A percentile compares a stretch with the other conserved stretches of the same genome.
phyloP scores from a whole-genome alignment of 2,329 filamentous ascomycete species.

The Trichoderma lentiforme region DNA sequence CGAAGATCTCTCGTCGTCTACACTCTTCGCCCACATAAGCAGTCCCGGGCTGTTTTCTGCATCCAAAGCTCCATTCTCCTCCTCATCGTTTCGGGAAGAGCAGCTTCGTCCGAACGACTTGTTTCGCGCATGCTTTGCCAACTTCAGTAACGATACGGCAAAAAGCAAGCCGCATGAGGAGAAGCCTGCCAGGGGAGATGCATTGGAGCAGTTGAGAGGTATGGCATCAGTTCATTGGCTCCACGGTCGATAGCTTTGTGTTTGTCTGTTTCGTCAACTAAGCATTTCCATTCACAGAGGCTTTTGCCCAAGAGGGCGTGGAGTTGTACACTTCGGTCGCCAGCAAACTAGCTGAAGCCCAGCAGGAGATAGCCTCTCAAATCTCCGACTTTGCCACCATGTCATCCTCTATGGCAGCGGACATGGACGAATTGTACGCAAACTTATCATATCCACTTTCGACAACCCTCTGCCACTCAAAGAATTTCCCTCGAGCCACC shows the following conservation, averaged over 20 bases:
- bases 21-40: conserved; percentile 29
- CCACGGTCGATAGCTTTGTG: neutral
- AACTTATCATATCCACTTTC: conserved; percentile 33
- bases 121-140: conserved; percentile 25
- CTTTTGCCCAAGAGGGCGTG: conserved; percentile 26
- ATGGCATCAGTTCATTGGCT: neutral
- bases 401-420: conserved; percentile 20
- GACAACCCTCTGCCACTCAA: conserved; percentile 31
- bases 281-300: conserved; percentile 19
- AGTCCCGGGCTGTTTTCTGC: conserved; percentile 22
- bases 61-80: neutral
- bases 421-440: conserved; percentile 27
- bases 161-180: neutral
- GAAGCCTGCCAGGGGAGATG: neutral
- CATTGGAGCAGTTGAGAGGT: conserved; percentile 25
- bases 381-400: conserved; percentile 24
- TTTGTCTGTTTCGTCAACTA: neutral
- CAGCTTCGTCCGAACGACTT: conserved; percentile 18
- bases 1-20: conserved; percentile 23
- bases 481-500: conserved; percentile 24
- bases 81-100: neutral
- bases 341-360: conserved; percentile 24
- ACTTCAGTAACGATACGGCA: neutral
- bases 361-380: conserved; percentile 24
- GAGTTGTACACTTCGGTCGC: conserved; percentile 23